phyloP scores from a whole-genome alignment of 2,329 filamentous ascomycete species.

The Macrophomina phaseolina region DNA sequence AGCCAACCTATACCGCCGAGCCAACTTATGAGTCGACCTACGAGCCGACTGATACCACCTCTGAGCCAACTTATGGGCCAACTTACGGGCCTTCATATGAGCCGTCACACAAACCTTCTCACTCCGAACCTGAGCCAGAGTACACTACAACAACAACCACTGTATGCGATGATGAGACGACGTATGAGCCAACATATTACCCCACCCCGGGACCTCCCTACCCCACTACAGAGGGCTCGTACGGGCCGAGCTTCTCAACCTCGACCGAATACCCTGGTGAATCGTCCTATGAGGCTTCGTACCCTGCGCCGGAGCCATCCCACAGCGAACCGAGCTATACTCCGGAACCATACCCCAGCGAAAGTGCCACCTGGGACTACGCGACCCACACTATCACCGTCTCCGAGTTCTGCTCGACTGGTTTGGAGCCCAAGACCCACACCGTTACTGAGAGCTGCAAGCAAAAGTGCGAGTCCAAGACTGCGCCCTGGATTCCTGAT shows the following conservation, averaged over 20 bases:
- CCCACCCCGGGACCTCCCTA: no score
- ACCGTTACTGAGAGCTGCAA: conserved; percentile 10
- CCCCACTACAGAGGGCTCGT: no score
- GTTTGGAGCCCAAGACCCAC: neutral
- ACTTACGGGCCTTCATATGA: neutral
- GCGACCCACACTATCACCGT: conserved; percentile 13
- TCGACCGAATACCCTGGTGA: no score
- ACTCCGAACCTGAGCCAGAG: no score
- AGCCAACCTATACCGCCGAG: neutral
- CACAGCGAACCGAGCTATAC: neutral
- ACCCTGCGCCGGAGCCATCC: neutral
- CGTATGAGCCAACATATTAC: neutral
- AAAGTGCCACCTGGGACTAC: neutral
- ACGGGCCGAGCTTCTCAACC: no score
- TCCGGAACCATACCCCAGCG: neutral
- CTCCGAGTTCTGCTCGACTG: conserved; percentile 16
- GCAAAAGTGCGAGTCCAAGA: neutral
- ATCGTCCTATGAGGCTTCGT: neutral
- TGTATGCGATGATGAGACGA: neutral
- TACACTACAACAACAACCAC: no score
- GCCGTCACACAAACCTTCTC: neutral
- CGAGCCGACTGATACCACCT: neutral
- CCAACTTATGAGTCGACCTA: neutral
- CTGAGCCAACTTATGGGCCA: neutral
- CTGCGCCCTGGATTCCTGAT: neutral